These are phyloP conservation scores for Jasminum sambac DNA, from an alignment of 257 asterid genomes.

Conservation along the genomic window DNA sequence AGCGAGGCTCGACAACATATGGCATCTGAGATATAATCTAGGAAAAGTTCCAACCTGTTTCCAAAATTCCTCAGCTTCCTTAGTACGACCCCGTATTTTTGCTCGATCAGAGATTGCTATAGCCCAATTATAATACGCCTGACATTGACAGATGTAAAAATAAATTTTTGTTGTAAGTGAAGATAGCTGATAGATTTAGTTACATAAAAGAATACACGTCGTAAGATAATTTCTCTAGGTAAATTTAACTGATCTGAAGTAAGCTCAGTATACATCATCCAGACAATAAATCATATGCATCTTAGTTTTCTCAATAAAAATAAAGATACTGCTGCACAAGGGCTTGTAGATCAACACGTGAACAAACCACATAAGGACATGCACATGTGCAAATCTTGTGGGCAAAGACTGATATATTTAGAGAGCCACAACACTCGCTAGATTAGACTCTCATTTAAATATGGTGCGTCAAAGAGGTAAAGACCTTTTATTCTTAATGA, in stretches of 20 bases:
- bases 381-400: constrained; percentile 10
- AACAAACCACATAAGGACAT: background rate
- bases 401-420: constrained; percentile 5
- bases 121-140: constrained; percentile 99
- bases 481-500: too few relatives aligned
- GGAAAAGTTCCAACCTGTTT: constrained; percentile 59
- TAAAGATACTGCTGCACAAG: background rate
- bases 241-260: background rate
- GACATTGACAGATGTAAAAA: constrained; percentile 19
- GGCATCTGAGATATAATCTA: constrained; percentile 9
- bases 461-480: constrained; percentile 25
- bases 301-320: background rate
- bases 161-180: constrained; percentile 15
- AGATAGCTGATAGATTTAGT: background rate
- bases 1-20: constrained; percentile 16
- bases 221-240: constrained; percentile 1
- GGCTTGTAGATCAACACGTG: background rate
- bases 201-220: background rate
- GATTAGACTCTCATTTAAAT: constrained; percentile 6
- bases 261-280: background rate
- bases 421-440: background rate
- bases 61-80: constrained; percentile 99
- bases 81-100: constrained; percentile 98
- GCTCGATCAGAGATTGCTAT: constrained; percentile 99
- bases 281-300: background rate